Percentiles rank a stretch among this genome's conserved stretches.
Conservation (phyloP, 2,329 filamentous ascomycete species). For the Hypoxylon sp. region DNA sequence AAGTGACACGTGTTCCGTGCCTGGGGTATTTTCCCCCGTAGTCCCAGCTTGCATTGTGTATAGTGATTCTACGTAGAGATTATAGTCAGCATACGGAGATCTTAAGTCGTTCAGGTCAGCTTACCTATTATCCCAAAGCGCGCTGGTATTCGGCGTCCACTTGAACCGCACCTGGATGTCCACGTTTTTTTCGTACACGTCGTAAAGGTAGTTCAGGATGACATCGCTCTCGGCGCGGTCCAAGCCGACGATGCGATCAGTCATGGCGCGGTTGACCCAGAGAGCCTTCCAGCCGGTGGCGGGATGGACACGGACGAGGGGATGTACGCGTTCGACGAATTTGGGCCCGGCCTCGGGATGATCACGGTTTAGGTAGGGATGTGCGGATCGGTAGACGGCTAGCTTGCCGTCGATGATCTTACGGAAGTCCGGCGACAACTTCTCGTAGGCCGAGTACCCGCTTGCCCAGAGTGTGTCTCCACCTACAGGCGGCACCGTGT, state of each 20-base stretch:
- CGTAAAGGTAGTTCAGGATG: conserved; percentile 74
- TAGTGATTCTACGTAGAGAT: conserved; percentile 68
- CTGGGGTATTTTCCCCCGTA: conserved; percentile 75
- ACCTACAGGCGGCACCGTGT: conserved; percentile 73
- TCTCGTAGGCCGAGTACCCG: conserved; percentile 79
- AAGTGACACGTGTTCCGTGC: conserved; percentile 79
- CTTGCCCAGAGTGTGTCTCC: conserved; percentile 81
- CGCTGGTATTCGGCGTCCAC: conserved; percentile 76
- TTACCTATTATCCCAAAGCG: conserved; percentile 78
- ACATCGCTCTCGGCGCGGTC: conserved; percentile 77
- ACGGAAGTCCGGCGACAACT: conserved; percentile 77
- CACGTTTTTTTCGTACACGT: conserved; percentile 77
- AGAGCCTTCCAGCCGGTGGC: conserved; percentile 81
- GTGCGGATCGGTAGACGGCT: conserved; percentile 75
- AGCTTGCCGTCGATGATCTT: conserved; percentile 76
- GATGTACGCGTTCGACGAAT: conserved; percentile 75
- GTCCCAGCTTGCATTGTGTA: conserved; percentile 81
- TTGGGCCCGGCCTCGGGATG: conserved; percentile 72
- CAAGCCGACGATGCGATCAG: conserved; percentile 75
- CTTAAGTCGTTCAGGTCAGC: conserved; percentile 37
- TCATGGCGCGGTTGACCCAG: conserved; percentile 79
- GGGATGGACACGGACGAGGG: conserved; percentile 77
- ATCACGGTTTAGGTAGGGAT: conserved; percentile 75
- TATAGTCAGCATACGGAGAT: conserved; percentile 1
- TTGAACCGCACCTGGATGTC: conserved; percentile 80